These are phyloP conservation scores for Pythium insidiosum DNA, from an alignment of 352 stramenopile species.

Conservation along the genomic window DNA sequence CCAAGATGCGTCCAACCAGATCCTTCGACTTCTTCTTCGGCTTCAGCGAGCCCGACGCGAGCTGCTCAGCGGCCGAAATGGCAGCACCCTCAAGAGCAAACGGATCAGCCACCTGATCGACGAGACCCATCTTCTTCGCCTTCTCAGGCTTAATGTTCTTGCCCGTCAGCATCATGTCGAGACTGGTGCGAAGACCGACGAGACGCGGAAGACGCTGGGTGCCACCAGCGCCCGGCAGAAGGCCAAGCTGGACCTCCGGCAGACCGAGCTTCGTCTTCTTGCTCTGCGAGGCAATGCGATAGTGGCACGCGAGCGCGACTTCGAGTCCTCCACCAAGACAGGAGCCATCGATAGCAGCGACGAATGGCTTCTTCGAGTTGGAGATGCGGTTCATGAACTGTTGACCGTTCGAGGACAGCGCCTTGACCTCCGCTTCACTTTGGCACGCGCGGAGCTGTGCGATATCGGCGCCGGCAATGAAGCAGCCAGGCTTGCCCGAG, in stretches of 20 bases:
- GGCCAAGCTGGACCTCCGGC: constrained; percentile 95
- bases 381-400: constrained; percentile 90
- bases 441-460: constrained; percentile 88
- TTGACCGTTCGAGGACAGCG: constrained; percentile 89
- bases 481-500: constrained; percentile 95
- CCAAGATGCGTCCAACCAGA: constrained; percentile 84
- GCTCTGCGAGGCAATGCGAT: constrained; percentile 92
- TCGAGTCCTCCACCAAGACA: constrained; percentile 96
- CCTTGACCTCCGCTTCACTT: constrained; percentile 89
- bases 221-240: constrained; percentile 96
- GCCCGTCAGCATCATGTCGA: constrained; percentile 98
- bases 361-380: constrained; percentile 90
- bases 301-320: constrained; percentile 96
- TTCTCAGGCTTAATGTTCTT: constrained; percentile 95
- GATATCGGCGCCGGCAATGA: constrained; percentile 98
- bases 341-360: constrained; percentile 95
- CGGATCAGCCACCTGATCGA: constrained; percentile 92
- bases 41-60: constrained; percentile 90
- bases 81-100: constrained; percentile 89
- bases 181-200: constrained; percentile 87
- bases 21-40: constrained; percentile 87
- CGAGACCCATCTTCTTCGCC: constrained; percentile 96
- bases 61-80: constrained; percentile 81
- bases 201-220: constrained; percentile 95
- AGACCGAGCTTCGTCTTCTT: constrained; percentile 95